Percentiles rank a stretch among this genome's conserved stretches.
Evolutionary conservation across 140 eudicot species (phyloP).

Genomic region (Erigeron philadelphicus): DNA sequence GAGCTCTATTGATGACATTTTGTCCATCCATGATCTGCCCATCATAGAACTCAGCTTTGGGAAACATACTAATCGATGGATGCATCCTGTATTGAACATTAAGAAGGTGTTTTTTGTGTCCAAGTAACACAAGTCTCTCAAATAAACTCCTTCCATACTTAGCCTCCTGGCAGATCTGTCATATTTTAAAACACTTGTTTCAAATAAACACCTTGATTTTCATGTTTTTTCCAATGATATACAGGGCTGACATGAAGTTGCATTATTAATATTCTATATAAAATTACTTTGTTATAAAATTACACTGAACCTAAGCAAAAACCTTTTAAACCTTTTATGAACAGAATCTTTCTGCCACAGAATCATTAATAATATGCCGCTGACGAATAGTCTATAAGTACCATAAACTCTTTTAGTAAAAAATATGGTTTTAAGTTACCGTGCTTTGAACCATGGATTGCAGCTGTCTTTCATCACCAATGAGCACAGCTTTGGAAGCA

Average conservation of each 20-base stretch:
- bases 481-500: constrained; percentile 34
- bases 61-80: constrained; percentile 49
- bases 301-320: too few species aligned
- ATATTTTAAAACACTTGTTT: background rate
- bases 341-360: too few species aligned
- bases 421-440: constrained; percentile 15
- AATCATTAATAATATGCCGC: too few species aligned
- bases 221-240: too few species aligned
- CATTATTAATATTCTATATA: too few species aligned
- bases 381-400: too few species aligned
- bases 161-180: constrained; percentile 35
- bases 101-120: constrained; percentile 44
- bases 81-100: constrained; percentile 52
- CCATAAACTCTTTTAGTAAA: too few species aligned
- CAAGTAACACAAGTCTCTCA: constrained; percentile 36
- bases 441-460: constrained; percentile 59
- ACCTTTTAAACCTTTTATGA: too few species aligned
- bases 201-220: background rate
- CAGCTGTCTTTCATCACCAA: constrained; percentile 54
- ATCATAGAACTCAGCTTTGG: constrained; percentile 40
- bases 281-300: too few species aligned
- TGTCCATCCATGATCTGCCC: constrained; percentile 34
- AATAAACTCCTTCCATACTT: constrained; percentile 48
- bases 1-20: constrained; percentile 30
- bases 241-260: too few species aligned